Conservation (phyloP, 2,329 filamentous ascomycete genomes). For the Xylaria digitata region DNA sequence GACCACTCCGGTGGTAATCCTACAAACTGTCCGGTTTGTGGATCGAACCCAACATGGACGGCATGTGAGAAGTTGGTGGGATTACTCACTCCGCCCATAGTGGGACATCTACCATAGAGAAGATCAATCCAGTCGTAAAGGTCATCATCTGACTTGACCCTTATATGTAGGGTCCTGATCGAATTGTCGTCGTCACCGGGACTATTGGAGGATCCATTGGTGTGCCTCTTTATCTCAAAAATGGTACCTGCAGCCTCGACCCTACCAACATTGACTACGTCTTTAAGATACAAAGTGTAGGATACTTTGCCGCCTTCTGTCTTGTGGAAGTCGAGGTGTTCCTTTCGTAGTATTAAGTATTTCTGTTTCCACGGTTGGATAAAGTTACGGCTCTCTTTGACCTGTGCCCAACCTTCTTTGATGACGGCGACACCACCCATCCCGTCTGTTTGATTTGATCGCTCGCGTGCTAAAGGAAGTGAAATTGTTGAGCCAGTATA, state of each 20-base stretch:
- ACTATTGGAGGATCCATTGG: slow-evolving; percentile 75
- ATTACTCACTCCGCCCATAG: slow-evolving; percentile 98
- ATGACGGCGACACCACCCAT: slow-evolving; percentile 77
- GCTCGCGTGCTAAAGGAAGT: slow-evolving; percentile 73
- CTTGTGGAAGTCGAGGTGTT: slow-evolving; percentile 94
- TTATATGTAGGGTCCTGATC: slow-evolving; percentile 87
- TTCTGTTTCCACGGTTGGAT: slow-evolving; percentile 90
- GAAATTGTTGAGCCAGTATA: slow-evolving; percentile 79
- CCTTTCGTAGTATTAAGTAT: slow-evolving; percentile 91
- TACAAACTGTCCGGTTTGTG: slow-evolving; percentile 92
- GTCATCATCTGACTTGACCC: slow-evolving; percentile 94
- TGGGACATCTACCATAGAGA: slow-evolving; percentile 95
- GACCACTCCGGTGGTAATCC: slow-evolving; percentile 97
- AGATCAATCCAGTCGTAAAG: slow-evolving; percentile 99
- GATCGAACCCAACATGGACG: slow-evolving; percentile 97
- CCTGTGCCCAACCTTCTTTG: slow-evolving; percentile 84
- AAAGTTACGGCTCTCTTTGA: slow-evolving; percentile 91
- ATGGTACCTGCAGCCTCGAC: slow-evolving; percentile 92
- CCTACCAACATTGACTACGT: slow-evolving; percentile 89
- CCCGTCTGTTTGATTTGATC: slow-evolving; percentile 69
- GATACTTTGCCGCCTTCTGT: slow-evolving; percentile 86
- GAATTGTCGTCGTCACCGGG: slow-evolving; percentile 83
- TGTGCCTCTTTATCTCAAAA: slow-evolving; percentile 88
- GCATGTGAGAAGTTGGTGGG: slow-evolving; percentile 98
- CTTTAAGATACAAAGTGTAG: slow-evolving; percentile 85